These are phyloP conservation scores for Periconia macrospinosa DNA, from an alignment of 2,329 filamentous ascomycete species.

Conservation along the genomic window DNA sequence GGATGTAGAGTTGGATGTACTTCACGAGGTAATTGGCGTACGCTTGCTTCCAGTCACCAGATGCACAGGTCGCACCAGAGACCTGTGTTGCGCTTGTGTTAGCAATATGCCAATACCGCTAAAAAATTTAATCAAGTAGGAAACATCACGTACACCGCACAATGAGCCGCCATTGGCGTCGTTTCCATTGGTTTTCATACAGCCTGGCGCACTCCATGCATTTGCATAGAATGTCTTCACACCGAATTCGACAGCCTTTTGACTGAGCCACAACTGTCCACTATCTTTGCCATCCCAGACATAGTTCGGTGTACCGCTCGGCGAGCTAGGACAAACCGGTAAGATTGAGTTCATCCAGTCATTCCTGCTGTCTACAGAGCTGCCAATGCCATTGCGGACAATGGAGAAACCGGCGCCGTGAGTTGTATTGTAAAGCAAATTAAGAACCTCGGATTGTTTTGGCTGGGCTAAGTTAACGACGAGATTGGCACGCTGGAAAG, in stretches of 20 bases:
- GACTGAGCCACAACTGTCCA: slow-evolving; percentile 56
- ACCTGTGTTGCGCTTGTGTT: slow-evolving; percentile 11
- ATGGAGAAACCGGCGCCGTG: slow-evolving; percentile 51
- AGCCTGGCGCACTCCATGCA: slow-evolving; percentile 55
- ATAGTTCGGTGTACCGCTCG: slow-evolving; percentile 23
- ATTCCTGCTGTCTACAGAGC: slow-evolving; percentile 43
- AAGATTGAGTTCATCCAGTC: slow-evolving; percentile 41
- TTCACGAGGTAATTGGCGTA: slow-evolving; percentile 54
- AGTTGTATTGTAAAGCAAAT: slow-evolving; percentile 51
- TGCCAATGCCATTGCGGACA: slow-evolving; percentile 52
- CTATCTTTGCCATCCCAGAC: slow-evolving; percentile 32
- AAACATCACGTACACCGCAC: slow-evolving; percentile 46
- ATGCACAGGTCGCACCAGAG: slow-evolving; percentile 35
- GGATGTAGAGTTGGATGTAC: slow-evolving; percentile 49
- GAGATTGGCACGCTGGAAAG: slow-evolving; percentile 51
- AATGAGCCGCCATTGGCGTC: slow-evolving; percentile 50
- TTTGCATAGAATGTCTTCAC: slow-evolving; percentile 53
- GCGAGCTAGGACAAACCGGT: slow-evolving; percentile 21
- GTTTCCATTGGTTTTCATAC: slow-evolving; percentile 55
- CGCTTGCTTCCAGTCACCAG: slow-evolving; percentile 52
- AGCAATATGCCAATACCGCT: not conserved
- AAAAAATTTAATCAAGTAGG: not conserved
- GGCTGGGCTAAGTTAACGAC: slow-evolving; percentile 45
- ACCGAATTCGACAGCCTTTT: slow-evolving; percentile 51
- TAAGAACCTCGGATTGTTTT: slow-evolving; percentile 47